phyloP scores from a whole-genome alignment of 163 green algal genomes.

The Prototheca cutis region DNA sequence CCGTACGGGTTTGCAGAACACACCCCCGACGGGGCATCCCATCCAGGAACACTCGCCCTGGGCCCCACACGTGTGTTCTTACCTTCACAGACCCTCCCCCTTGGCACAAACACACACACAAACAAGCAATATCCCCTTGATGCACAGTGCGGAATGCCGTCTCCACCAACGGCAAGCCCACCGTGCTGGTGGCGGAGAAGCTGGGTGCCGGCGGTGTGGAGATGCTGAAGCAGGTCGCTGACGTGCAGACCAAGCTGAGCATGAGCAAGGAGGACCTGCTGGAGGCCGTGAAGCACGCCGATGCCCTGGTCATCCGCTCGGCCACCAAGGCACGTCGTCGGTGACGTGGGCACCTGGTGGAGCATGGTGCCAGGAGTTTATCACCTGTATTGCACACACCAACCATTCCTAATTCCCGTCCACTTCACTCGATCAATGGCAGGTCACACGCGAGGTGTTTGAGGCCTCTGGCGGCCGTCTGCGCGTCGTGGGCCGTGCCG shows the following conservation, averaged over 20 bases:
- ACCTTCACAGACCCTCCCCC: no score
- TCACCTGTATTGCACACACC: neutral
- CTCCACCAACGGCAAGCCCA: slow-evolving; percentile 30
- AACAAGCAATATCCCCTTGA: no score
- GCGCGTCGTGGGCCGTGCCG: slow-evolving; percentile 88
- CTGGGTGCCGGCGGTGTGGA: slow-evolving; percentile 50
- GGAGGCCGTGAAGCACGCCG: slow-evolving; percentile 57
- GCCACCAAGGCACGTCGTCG: slow-evolving; percentile 61
- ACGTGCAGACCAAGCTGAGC: slow-evolving; percentile 26
- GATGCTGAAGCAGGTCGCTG: slow-evolving; percentile 21
- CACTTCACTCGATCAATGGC: no score
- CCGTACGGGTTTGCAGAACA: no score
- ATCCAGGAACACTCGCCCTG: no score
- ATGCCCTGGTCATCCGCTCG: slow-evolving; percentile 87
- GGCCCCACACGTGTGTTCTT: no score
- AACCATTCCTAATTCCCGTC: neutral
- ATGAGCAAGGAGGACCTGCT: slow-evolving; percentile 76
- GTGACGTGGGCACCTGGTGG: neutral
- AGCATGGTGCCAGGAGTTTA: neutral
- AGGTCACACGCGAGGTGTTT: slow-evolving; percentile 84
- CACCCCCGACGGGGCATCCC: no score
- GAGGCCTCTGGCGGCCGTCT: slow-evolving; percentile 79
- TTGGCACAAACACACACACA: no score
- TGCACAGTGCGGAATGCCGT: slow-evolving; percentile 9
- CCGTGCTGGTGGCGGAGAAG: slow-evolving; percentile 87